Base-by-base conservation (phyloP, 2,329 filamentous ascomycete species). In the Exophiala xenobiotica region DNA sequence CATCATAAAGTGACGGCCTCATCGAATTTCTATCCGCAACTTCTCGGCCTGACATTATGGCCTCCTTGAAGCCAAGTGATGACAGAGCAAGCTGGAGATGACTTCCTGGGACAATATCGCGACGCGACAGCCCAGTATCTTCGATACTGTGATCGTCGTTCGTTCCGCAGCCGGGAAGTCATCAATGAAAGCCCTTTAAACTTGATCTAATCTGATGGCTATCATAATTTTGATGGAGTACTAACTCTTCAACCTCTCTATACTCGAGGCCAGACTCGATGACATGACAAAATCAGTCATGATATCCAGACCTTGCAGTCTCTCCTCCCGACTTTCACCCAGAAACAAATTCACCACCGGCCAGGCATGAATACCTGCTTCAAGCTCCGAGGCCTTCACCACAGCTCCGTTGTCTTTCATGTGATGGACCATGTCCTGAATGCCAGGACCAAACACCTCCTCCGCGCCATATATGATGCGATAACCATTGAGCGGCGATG, bases 341-440 rank as follows among this genome's bases (percentile, higher is more conserved):
- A 83, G 62, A 64, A 82, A 84, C 14, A 83, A 64, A 55, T 74
- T 74, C 7, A 85, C 86, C 16, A 95, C 85, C 0, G 88, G 88
- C 90, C 89, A 95, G 8, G 85, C 88, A 68, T 95, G 89, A 51
- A 93, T 84, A 2, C 82, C 84, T 11, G 81, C 85, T 22, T 75
- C 70, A 59, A 88, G 82, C 63, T 82, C 80, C 39, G 61, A 80
- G 74, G 49, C 75, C 76, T 47, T 76, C 73, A n/a, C 86, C 76
- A 29, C 77, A 66, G 26, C 81, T 68, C 2, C 78, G 78, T 11
- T 77, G 43, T 75, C 75, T 51, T 75, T 72, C 50, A 88, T 72
- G 23, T 79, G 68, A 9, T 69, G 67, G 9, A 87, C 72, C 53
- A 90, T 71, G 19, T 77, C 74, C 58, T 80, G 74, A 14, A 88